A percentile compares a stretch with the other conserved stretches of the same genome.
These are phyloP conservation scores for Thalia dealbata DNA, from an alignment of 176 grass and related monocot species.

Conservation along the genomic window DNA sequence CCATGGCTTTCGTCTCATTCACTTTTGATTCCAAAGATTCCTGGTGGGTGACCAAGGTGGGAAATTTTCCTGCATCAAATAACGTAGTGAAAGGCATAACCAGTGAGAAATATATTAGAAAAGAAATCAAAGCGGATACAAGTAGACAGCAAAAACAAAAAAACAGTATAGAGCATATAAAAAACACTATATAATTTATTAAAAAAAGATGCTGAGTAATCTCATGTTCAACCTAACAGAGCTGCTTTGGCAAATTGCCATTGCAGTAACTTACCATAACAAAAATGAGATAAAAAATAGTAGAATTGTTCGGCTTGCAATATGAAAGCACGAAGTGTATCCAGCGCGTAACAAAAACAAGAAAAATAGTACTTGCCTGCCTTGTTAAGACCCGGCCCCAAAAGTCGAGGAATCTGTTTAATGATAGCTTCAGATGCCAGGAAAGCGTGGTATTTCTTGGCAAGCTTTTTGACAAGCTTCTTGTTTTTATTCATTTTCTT, in stretches of 20 bases:
- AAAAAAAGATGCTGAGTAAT: no score
- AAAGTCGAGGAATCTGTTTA: conserved; percentile 87
- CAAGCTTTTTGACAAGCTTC: conserved; percentile 87
- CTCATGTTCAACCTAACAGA: no score
- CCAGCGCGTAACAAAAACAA: background rate
- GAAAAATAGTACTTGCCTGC: conserved; percentile 37
- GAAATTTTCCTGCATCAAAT: conserved; percentile 57
- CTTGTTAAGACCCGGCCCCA: conserved; percentile 95
- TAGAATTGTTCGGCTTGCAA: no score
- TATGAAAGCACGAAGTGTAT: no score
- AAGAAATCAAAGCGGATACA: background rate
- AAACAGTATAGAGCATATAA: no score
- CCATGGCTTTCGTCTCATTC: conserved; percentile 74
- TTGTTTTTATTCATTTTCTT: conserved; percentile 99
- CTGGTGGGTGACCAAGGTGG: conserved; percentile 56
- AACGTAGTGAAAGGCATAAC: background rate
- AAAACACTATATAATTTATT: background rate
- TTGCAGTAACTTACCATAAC: no score
- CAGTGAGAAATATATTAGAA: background rate
- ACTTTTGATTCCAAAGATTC: conserved; percentile 82
- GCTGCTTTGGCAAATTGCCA: no score
- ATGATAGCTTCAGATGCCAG: conserved; percentile 85
- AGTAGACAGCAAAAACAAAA: background rate
- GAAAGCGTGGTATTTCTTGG: conserved; percentile 91
- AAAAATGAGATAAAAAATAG: background rate